Evolutionary conservation across 345 rosid genomes (phyloP), one percentile per base, ranked within the genome.

Genomic region (Populus deltoides): DNA sequence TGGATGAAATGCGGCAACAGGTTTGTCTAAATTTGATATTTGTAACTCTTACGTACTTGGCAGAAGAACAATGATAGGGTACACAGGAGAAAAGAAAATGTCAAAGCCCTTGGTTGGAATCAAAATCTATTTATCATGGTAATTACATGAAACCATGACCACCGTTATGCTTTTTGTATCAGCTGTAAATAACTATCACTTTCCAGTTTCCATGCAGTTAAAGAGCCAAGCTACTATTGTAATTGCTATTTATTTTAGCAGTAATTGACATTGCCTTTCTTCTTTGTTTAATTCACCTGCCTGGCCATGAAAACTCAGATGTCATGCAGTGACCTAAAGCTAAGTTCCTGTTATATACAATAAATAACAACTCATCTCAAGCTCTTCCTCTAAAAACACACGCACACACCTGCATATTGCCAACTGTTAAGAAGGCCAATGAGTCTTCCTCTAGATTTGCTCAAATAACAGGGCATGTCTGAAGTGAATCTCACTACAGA

Each of bases 1-100:
- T 91, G 75, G 98, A 92, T 62, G 98, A 95, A 88, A 95, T 93
- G 99, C 89, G 90, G 78, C 91, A 92, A 74, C 97, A 95, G 94
- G 99, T 93, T 68, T 39, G 65, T 57, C 31, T 25, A 41, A 39
- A 57, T 33, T 69, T 59, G 66, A 38, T 59, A 31, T 11, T 29
- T 33, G 45, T 33, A 16, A 49, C 63, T 20, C 12, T 75, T 51
- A 25, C 35, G 3, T 43, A 20, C 15, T 41, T 59, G 9, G 33
- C 69, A 70, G 38, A 77, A 75, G 62, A 76, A 53, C 47, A 27
- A 18, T 39, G 20, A 61, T 62, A n/a, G 72, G 31, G 33, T 59
- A 57, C 55, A 17, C 9, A 31, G 27, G 57, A 35, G 36, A 47
- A 71, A 51, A 53, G 36, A 13, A 16, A 29, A 12, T 33, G 70